Evolutionary conservation across 1,139 yeast species (phyloP), one percentile per base, ranked within the genome.

Genomic region (Pichia sp.): DNA sequence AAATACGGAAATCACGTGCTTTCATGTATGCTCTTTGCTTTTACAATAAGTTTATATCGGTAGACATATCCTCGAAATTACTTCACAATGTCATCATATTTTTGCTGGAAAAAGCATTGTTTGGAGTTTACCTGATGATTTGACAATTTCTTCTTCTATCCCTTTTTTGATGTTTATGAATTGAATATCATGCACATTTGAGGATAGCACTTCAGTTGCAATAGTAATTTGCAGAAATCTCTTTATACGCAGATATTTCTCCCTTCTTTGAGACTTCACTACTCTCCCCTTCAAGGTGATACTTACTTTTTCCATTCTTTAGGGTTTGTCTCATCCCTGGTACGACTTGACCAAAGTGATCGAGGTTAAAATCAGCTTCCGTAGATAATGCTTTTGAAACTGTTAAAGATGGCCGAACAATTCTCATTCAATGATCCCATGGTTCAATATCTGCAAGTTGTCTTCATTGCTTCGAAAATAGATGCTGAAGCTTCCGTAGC

Each of bases 361-460:
- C 34, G 16, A 48, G 44, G 16, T 47, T 42, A 47, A 42, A 40
- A 50, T 47, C 47, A 6, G n/a, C 36, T 1, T 43, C 50, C 3
- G 53, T 47, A 1, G 50, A 44, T 4, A 47, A n/a, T 31, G 7
- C 48, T 47, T n/a, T 47, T 40, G 12, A 47, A 50, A 34, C 48
- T 50, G 16, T 23, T 16, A 10, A 25, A 2, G 12, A n/a, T 16
- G 8, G 4, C 16, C 4, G 28, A 28, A 28, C 22, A 21, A 23
- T 34, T 13, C 7, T 19, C 28, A 9, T 25, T 19, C 13, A 12
- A 16, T 30, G 49, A 42, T 8, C 5, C 30, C 53, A 31, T 23
- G 37, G 23, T 43, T 43, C 1, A 28, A 34, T 25, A 43, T 40
- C 6, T 19, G 13, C 4, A n/a, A 21, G 26, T 46, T 49, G 8